Evolutionary conservation across 1,139 yeast species (phyloP).

Genomic region (Yamadazyma trypodendri): DNA sequence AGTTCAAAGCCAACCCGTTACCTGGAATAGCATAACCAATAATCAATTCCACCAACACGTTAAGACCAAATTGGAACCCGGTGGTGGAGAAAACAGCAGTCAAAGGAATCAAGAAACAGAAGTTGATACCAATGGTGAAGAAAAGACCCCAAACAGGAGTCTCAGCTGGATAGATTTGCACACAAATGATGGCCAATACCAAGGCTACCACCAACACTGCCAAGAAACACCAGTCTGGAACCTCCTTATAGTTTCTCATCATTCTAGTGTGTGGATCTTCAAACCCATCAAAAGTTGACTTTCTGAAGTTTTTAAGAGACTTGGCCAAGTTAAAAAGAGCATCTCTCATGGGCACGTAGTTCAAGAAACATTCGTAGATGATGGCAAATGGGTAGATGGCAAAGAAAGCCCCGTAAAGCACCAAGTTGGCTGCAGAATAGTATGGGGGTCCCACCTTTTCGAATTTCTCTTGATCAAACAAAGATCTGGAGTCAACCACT

Average conservation of each 20-base stretch:
- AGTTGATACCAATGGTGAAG: conserved; percentile 54
- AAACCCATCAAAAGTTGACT: conserved; percentile 39
- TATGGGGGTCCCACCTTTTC: conserved; percentile 48
- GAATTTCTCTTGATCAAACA: conserved; percentile 41
- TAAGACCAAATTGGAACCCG: conserved; percentile 53
- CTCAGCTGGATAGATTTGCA: conserved; percentile 46
- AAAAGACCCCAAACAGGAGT: conserved; percentile 61
- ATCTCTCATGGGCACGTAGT: conserved; percentile 22
- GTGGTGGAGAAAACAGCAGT: conserved; percentile 54
- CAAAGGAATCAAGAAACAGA: conserved; percentile 55
- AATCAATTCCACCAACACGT: conserved; percentile 59
- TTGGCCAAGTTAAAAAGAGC: conserved; percentile 13
- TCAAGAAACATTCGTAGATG: conserved; percentile 39
- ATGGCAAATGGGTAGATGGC: conserved; percentile 57
- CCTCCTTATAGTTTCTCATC: conserved; percentile 58
- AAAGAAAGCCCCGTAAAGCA: conserved; percentile 57
- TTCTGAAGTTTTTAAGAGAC: conserved; percentile 25
- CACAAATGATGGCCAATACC: conserved; percentile 48
- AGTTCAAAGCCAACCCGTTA: conserved; percentile 59
- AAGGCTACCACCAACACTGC: conserved; percentile 47
- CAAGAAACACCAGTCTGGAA: conserved; percentile 62
- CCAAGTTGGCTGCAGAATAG: conserved; percentile 40
- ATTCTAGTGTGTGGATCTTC: conserved; percentile 56
- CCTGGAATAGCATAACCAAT: conserved; percentile 66
- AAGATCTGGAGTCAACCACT: conserved; percentile 37